A percentile compares a stretch with the other conserved stretches of the same genome.
Evolutionary conservation across 2,329 filamentous ascomycete genomes (phyloP).

Genomic region (Aspergillus jensenii): DNA sequence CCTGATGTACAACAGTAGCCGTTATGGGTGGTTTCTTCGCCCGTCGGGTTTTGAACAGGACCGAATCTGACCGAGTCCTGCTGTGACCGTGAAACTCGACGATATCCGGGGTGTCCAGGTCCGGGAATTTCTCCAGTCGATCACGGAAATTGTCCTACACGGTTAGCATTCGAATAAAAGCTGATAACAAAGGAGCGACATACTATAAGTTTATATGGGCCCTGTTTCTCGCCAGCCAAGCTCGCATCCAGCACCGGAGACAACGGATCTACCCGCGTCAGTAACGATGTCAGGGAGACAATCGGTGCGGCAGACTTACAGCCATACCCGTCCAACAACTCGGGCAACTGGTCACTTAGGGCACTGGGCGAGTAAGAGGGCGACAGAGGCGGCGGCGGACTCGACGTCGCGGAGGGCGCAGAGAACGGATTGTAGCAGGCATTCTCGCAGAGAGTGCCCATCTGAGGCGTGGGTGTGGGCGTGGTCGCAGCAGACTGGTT

Average conservation of each 20-base stretch:
- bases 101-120: constrained; percentile 19
- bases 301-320: constrained; percentile 16
- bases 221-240: constrained; percentile 3
- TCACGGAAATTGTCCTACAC: constrained; percentile 34
- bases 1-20: constrained; percentile 33
- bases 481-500: constrained; percentile 15
- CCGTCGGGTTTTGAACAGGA: constrained; percentile 23
- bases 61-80: constrained; percentile 27
- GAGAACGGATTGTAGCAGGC: constrained; percentile 22
- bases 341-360: constrained; percentile 30
- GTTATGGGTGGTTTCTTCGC: constrained; percentile 19
- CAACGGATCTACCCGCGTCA: constrained; percentile 9
- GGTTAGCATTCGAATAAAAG: neutral
- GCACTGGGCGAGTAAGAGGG: constrained; percentile 38
- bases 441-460: constrained; percentile 13
- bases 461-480: constrained; percentile 2
- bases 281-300: neutral
- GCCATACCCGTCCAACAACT: constrained; percentile 22
- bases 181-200: neutral
- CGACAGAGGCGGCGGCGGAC: constrained; percentile 37
- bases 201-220: constrained; percentile 20
- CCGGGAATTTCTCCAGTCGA: constrained; percentile 24
- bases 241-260: constrained; percentile 13
- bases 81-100: constrained; percentile 17
- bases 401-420: constrained; percentile 24